phyloP scores from a whole-genome alignment of 257 asterid species.

The Leptodermis oblonga region DNA sequence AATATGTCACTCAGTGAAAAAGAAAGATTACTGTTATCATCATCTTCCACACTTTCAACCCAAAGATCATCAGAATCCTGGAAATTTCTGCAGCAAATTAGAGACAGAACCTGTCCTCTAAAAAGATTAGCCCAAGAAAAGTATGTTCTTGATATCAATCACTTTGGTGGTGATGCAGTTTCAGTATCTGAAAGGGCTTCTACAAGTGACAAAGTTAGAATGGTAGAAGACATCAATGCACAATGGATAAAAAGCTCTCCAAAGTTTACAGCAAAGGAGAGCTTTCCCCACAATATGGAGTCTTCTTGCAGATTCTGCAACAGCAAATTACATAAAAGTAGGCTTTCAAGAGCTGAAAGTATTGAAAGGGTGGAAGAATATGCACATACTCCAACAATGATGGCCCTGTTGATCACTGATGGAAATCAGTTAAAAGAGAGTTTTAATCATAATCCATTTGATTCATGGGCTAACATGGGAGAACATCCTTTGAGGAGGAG shows the following conservation, averaged over 20 bases:
- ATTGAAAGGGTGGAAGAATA: conserved; percentile 30
- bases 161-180: conserved; percentile 11
- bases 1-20: conserved; percentile 38
- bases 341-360: conserved; percentile 13
- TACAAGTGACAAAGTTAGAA: conserved; percentile 3
- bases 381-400: conserved; percentile 17
- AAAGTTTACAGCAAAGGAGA: conserved; percentile 14
- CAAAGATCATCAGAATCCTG: conserved; percentile 34
- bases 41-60: conserved; percentile 25
- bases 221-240: conserved; percentile 16
- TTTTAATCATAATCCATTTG: conserved; percentile 20
- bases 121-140: conserved; percentile 38
- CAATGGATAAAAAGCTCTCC: conserved; percentile 11
- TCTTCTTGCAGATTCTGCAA: conserved; percentile 12
- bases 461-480: conserved; percentile 13
- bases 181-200: conserved; percentile 20
- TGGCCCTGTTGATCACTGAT: conserved; percentile 35
- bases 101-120: conserved; percentile 58
- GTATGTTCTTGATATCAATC: conserved; percentile 14
- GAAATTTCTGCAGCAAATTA: conserved; percentile 52
- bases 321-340: conserved; percentile 7
- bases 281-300: conserved; percentile 5
- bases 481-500: neutral
- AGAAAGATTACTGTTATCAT: conserved; percentile 25
- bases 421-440: conserved; percentile 16